Evolutionary conservation across 257 asterid species (phyloP).

Genomic region (Solanum etuberosum): DNA sequence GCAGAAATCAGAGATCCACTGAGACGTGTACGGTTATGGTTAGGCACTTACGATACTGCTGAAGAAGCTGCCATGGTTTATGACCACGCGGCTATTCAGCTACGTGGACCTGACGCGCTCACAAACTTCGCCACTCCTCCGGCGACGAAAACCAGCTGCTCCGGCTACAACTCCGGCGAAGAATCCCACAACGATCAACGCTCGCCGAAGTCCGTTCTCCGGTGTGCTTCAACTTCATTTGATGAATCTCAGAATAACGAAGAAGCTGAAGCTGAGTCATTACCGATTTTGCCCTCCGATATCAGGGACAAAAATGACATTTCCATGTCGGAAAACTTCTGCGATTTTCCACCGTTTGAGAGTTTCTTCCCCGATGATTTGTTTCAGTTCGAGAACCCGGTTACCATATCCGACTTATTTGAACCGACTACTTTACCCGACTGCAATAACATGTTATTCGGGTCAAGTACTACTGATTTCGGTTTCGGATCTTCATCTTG

Average conservation of each 20-base stretch:
- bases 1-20: conserved; percentile 92
- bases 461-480: conserved; percentile 26
- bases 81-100: conserved; percentile 92
- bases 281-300: conserved; percentile 3
- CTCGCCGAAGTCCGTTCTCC: conserved; percentile 78
- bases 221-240: conserved; percentile 29
- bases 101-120: conserved; percentile 94
- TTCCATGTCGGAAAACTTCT: conserved; percentile 15
- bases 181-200: conserved; percentile 40
- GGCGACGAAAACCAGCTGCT: conserved; percentile 12
- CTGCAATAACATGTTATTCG: conserved; percentile 19
- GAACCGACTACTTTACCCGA: conserved; percentile 28
- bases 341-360: conserved; percentile 21
- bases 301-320: background rate
- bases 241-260: conserved; percentile 27
- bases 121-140: conserved; percentile 56
- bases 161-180: conserved; percentile 64
- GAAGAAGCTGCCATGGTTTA: conserved; percentile 99
- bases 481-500: conserved; percentile 29
- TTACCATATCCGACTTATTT: conserved; percentile 34
- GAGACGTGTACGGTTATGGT: conserved; percentile 79
- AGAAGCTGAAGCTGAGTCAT: conserved; percentile 38
- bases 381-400: conserved; percentile 39
- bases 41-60: conserved; percentile 89
- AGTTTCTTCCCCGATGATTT: conserved; percentile 33